Conservation (phyloP, 2,329 filamentous ascomycete species). For the Fusarium chaquense region DNA sequence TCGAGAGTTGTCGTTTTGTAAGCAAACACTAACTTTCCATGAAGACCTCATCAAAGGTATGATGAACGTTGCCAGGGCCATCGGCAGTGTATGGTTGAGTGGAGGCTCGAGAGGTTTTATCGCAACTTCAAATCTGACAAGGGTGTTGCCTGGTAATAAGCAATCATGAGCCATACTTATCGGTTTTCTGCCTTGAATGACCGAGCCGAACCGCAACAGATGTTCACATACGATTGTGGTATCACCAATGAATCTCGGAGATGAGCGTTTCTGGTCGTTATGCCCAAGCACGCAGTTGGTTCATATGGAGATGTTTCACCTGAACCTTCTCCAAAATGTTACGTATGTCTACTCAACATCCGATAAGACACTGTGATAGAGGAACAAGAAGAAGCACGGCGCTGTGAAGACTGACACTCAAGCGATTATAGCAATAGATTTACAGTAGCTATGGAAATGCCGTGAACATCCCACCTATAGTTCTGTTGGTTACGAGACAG, state of each 20-base stretch:
- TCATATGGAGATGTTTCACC: not conserved
- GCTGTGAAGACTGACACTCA: not conserved
- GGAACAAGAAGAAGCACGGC: not conserved
- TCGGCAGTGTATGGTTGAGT: too few relatives aligned
- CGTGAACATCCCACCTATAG: not conserved
- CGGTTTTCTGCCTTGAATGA: not conserved
- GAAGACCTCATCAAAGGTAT: too few relatives aligned
- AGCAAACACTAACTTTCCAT: too few relatives aligned
- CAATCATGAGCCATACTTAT: not conserved
- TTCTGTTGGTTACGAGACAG: too few relatives aligned
- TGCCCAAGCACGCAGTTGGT: not conserved
- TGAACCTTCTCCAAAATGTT: not conserved
- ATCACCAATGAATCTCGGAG: not conserved
- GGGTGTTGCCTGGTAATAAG: conserved; percentile 7
- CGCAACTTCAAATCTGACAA: fast-evolving
- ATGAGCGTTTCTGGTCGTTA: not conserved
- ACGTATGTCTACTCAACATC: not conserved
- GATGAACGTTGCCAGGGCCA: too few relatives aligned
- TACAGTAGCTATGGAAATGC: not conserved
- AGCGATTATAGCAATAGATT: not conserved
- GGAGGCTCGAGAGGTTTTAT: fast-evolving
- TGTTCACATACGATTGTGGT: not conserved
- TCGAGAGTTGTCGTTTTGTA: not conserved
- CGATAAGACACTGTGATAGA: not conserved
- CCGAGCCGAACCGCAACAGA: conserved; percentile 22